Conservation (phyloP, 2,329 filamentous ascomycete species). For the Colletotrichum brevisporum region DNA sequence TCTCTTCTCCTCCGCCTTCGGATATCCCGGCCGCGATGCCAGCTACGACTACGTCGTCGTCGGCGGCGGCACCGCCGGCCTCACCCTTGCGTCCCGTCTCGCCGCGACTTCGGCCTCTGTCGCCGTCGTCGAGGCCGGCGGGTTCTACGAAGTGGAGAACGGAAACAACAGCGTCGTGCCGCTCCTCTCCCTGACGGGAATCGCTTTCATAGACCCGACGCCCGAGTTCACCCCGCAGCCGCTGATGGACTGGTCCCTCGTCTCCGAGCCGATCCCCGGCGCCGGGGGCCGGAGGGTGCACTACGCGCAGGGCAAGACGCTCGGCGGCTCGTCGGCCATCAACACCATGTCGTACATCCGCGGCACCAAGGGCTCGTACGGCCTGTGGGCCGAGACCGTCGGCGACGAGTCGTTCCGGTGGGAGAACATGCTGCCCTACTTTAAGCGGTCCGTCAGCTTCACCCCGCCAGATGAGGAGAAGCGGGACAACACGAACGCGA, state of each 20-base stretch:
- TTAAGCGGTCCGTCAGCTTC: conserved; percentile 49
- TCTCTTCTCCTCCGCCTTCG: conserved; percentile 38
- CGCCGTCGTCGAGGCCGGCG: conserved; percentile 56
- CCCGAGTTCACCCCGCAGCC: conserved; percentile 42
- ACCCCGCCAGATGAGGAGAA: conserved; percentile 47
- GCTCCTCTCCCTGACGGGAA: conserved; percentile 37
- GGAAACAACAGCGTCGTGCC: conserved; percentile 46
- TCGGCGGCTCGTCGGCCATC: conserved; percentile 49
- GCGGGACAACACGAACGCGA: conserved; percentile 43
- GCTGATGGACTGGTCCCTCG: conserved; percentile 49
- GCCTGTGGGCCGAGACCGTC: conserved; percentile 50
- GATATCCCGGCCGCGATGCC: conserved; percentile 38
- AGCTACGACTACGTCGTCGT: conserved; percentile 47
- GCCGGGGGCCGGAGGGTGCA: conserved; percentile 48
- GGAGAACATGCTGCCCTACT: conserved; percentile 50
- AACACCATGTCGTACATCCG: conserved; percentile 50
- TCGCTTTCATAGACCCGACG: conserved; percentile 39
- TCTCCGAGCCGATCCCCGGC: conserved; percentile 46
- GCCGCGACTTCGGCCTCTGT: conserved; percentile 50
- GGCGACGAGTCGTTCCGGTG: conserved; percentile 49
- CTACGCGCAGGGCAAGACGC: conserved; percentile 53
- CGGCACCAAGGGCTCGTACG: conserved; percentile 43
- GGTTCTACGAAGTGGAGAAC: conserved; percentile 50
- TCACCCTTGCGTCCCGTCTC: conserved; percentile 51
- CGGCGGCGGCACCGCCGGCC: conserved; percentile 56